phyloP scores from a whole-genome alignment of 1,284 basidiomycete genomes.

The Polyporus tsugae region DNA sequence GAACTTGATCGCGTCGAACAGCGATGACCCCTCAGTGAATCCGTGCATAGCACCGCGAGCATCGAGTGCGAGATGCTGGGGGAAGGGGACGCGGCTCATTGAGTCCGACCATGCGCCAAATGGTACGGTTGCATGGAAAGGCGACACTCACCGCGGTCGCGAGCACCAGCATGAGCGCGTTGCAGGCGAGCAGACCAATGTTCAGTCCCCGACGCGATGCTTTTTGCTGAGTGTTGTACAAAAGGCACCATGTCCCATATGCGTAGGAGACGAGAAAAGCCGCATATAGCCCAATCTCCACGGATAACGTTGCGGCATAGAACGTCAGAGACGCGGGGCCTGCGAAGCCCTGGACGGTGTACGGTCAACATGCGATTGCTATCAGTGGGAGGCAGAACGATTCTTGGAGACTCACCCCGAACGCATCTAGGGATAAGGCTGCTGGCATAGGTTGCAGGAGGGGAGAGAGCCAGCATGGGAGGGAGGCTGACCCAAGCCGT shows the following conservation, averaged over 20 bases:
- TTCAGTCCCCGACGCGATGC: neutral
- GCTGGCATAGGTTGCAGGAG: neutral
- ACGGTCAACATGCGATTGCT: neutral
- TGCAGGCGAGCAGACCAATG: neutral
- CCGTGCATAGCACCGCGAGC: neutral
- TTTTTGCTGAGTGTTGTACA: neutral
- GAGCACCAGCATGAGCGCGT: slow-evolving; percentile 4
- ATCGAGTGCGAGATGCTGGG: neutral
- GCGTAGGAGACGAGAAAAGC: neutral
- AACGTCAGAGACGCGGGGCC: neutral
- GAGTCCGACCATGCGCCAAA: neutral
- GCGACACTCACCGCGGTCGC: slow-evolving; percentile 1
- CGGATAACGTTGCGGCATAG: neutral
- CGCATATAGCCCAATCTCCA: neutral
- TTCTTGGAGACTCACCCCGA: neutral
- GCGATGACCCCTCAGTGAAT: neutral
- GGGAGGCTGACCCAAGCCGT: neutral
- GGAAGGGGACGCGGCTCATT: neutral
- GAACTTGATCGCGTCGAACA: slow-evolving; percentile 5
- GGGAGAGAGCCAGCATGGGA: neutral
- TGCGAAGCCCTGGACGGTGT: neutral
- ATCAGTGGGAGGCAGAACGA: neutral
- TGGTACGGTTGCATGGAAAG: neutral
- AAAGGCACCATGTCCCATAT: neutral
- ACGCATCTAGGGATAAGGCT: neutral